Conservation (phyloP, 768 basidiomycete species). For the Chalciporus chontae region DNA sequence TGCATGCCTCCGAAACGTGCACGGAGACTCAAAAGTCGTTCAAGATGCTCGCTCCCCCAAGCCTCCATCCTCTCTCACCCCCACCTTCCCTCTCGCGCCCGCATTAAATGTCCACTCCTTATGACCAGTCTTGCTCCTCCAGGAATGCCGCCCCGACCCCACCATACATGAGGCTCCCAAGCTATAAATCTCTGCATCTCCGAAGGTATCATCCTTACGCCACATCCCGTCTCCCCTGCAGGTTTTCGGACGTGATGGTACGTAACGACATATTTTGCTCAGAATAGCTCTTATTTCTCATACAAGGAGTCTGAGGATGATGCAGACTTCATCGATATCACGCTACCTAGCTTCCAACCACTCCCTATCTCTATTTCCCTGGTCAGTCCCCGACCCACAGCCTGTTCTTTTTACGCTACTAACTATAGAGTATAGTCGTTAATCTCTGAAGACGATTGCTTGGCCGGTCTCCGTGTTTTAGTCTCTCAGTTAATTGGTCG, state of each 20-base stretch:
- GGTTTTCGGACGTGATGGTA: conserved; percentile 10
- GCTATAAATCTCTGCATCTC: conserved; percentile 14
- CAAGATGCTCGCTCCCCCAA: conserved; percentile 8
- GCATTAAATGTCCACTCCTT: conserved; percentile 20
- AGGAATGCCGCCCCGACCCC: conserved; percentile 2
- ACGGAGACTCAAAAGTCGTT: conserved; percentile 13
- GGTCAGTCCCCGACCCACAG: conserved; percentile 7
- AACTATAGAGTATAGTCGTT: conserved; percentile 6
- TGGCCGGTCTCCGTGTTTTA: conserved; percentile 16
- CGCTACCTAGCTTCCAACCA: neutral
- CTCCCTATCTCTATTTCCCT: conserved; percentile 9
- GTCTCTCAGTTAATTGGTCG: conserved; percentile 19
- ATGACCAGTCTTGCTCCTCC: conserved; percentile 10
- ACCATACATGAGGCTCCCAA: conserved; percentile 22
- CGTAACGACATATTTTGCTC: neutral
- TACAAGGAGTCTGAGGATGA: conserved; percentile 15
- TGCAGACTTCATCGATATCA: conserved; percentile 5
- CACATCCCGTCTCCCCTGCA: neutral
- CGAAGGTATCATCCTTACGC: conserved; percentile 24
- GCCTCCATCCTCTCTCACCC: neutral
- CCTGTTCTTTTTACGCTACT: conserved; percentile 1
- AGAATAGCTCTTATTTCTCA: conserved; percentile 3
- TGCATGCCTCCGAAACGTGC: conserved; percentile 28
- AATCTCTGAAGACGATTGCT: conserved; percentile 19
- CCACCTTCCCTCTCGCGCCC: neutral